These are phyloP conservation scores for Rhododendron simsii DNA, from an alignment of 148 eudicot species.

Conservation along the genomic window DNA sequence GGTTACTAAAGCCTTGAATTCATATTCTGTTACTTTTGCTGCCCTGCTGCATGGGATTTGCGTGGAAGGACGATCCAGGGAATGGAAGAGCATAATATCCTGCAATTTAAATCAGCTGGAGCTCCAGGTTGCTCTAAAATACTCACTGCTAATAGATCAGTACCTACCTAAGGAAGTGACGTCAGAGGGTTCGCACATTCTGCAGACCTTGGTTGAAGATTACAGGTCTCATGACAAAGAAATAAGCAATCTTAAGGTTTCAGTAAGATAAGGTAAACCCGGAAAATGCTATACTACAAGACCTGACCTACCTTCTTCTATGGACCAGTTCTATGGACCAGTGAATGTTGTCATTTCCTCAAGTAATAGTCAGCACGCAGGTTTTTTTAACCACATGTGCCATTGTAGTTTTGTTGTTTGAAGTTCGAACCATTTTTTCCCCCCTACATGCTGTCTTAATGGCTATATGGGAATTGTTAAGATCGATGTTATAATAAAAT, in stretches of 20 bases:
- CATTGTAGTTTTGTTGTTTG: not conserved
- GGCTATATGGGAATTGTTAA: not conserved
- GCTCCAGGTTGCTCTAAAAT: slow-evolving; percentile 38
- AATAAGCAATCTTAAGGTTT: slow-evolving; percentile 17
- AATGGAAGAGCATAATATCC: no score
- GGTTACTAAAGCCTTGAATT: no score
- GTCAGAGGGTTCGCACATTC: slow-evolving; percentile 51
- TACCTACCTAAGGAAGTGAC: slow-evolving; percentile 37
- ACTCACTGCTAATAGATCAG: slow-evolving; percentile 50
- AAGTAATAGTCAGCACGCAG: not conserved
- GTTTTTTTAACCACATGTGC: not conserved
- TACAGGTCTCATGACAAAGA: slow-evolving; percentile 27
- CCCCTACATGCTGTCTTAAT: not conserved
- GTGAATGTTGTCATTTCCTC: not conserved
- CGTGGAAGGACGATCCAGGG: no score
- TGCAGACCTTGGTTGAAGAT: slow-evolving; percentile 54
- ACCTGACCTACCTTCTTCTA: not conserved
- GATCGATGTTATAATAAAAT: no score
- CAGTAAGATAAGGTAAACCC: slow-evolving; percentile 18
- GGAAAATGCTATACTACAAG: not conserved
- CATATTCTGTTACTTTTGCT: no score
- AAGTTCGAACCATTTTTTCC: not conserved
- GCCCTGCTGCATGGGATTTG: no score
- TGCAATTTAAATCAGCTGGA: no score
- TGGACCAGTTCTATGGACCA: not conserved